Evolutionary conservation across 192 early-diverging fungal genomes (phyloP), one percentile per base, ranked within the genome.

Genomic region (Coemansia sp.): DNA sequence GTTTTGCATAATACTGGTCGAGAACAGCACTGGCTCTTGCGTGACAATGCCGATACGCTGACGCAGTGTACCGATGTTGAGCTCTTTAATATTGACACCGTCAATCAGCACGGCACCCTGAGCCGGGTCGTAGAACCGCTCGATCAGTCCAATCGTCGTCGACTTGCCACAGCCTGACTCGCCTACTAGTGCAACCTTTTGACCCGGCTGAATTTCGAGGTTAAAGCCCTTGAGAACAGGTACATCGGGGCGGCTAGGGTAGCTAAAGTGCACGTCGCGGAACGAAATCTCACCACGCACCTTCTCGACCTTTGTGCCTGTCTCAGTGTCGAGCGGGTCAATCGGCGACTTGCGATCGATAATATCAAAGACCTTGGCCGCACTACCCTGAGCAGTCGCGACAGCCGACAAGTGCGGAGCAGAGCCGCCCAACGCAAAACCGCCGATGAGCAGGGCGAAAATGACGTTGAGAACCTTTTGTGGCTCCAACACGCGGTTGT

Each of bases 111-210:
- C 33, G 33, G 4, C 33, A 7, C 33, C 33, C 33, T 35, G 33
- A 4, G 33, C 33, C 33, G 33, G 33, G 33, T 35, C 33, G 4
- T 35, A 35, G 33, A 35, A 35, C 33, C 4, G 33, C 33, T 35
- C 33, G 33, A 35, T 35, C 33, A 35, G 33, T 0, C 33, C 33
- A 35, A 35, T 35, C 33, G 33, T 35, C 33, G 33, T 35, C 6
- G 33, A 35, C 33, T 35, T 35, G 33, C 6, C 33, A 35, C 86
- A 89, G 50, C 96, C 96, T 23, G 92, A 93, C 58, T 84, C 84
- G 58, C 96, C 96, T 6, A 96, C 96, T 43, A 97, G 86, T 14
- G 94, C 95, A n/a, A 95, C 87, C 21, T 91, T 94, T 68, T 89
- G 82, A 26, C 96, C 94, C n/a, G 91, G 82, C 55, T 82, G 71